A percentile compares a stretch with the other conserved stretches of the same genome.
These are phyloP conservation scores for Aspergillus niger DNA, from an alignment of 2,329 filamentous ascomycete genomes.

Conservation along the genomic window DNA sequence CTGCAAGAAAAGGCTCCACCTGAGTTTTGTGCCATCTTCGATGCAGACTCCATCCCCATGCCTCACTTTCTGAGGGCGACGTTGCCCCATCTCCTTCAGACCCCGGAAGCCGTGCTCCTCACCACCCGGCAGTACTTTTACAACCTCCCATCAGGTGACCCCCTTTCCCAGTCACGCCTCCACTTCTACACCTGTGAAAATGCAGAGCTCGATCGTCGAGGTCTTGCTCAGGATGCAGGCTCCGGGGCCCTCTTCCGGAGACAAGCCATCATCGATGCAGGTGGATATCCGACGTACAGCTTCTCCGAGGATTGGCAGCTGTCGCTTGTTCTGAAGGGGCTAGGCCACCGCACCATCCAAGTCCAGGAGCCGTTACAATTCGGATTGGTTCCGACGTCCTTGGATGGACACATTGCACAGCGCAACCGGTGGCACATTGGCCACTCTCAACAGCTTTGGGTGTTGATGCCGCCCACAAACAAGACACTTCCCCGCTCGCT, in stretches of 20 bases:
- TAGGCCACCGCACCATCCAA: constrained; percentile 32
- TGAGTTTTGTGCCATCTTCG: constrained; percentile 37
- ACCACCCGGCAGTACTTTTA: constrained; percentile 39
- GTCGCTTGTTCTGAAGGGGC: constrained; percentile 34
- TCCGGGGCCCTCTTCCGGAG: constrained; percentile 40
- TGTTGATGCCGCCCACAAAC: constrained; percentile 15
- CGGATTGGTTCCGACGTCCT: constrained; percentile 37
- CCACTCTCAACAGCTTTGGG: constrained; percentile 29
- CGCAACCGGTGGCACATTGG: constrained; percentile 43
- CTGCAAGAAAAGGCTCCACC: constrained; percentile 27
- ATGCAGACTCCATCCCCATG: constrained; percentile 41
- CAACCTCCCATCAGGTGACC: constrained; percentile 35
- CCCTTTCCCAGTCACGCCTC: constrained; percentile 32
- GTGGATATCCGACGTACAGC: constrained; percentile 38
- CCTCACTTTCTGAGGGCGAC: constrained; percentile 39
- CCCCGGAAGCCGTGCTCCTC: constrained; percentile 32
- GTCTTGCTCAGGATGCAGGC: constrained; percentile 35
- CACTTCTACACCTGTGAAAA: constrained; percentile 40
- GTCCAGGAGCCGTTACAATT: constrained; percentile 37
- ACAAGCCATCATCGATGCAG: constrained; percentile 30
- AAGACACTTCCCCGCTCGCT: constrained; percentile 14
- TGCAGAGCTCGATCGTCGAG: constrained; percentile 30
- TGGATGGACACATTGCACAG: constrained; percentile 39
- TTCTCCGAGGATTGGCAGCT: constrained; percentile 40
- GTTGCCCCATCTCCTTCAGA: constrained; percentile 37